Conservation (phyloP, 1,284 basidiomycete genomes). For the Leccinum pachyderme region DNA sequence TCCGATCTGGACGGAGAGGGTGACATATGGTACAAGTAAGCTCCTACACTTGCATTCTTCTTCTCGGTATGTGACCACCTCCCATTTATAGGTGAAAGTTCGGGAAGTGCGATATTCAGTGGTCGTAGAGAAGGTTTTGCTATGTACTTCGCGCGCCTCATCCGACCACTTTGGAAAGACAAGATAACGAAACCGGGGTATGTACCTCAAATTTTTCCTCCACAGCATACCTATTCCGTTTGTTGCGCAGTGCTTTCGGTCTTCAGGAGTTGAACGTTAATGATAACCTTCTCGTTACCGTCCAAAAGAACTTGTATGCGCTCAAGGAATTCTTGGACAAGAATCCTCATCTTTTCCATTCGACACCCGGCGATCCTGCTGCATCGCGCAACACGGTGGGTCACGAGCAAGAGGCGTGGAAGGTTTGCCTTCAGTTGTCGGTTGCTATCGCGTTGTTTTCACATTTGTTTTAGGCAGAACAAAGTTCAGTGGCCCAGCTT, state of each 20-base stretch:
- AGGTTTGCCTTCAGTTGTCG: constrained; percentile 42
- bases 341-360: constrained; percentile 79
- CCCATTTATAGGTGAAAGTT: constrained; percentile 51
- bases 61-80: not conserved
- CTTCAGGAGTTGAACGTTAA: constrained; percentile 57
- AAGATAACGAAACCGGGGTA: constrained; percentile 69
- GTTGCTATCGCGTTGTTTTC: constrained; percentile 4
- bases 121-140: constrained; percentile 89
- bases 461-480: constrained; percentile 61
- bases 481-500: constrained; percentile 74
- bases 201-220: constrained; percentile 13
- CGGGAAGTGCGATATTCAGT: constrained; percentile 78
- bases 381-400: constrained; percentile 51
- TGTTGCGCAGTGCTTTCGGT: constrained; percentile 39
- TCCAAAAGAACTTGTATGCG: constrained; percentile 78
- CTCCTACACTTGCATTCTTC: constrained; percentile 21
- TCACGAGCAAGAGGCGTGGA: constrained; percentile 80
- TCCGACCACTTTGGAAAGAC: constrained; percentile 86
- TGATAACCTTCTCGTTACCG: constrained; percentile 60
- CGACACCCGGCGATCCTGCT: constrained; percentile 63
- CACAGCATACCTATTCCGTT: not conserved
- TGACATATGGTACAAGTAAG: constrained; percentile 65
- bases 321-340: constrained; percentile 75
- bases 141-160: constrained; percentile 81
- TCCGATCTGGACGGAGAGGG: constrained; percentile 74